A percentile compares a stretch with the other conserved stretches of the same genome.
Evolutionary conservation across 2,329 filamentous ascomycete species (phyloP).

Genomic region (Penicillium sumatraense): DNA sequence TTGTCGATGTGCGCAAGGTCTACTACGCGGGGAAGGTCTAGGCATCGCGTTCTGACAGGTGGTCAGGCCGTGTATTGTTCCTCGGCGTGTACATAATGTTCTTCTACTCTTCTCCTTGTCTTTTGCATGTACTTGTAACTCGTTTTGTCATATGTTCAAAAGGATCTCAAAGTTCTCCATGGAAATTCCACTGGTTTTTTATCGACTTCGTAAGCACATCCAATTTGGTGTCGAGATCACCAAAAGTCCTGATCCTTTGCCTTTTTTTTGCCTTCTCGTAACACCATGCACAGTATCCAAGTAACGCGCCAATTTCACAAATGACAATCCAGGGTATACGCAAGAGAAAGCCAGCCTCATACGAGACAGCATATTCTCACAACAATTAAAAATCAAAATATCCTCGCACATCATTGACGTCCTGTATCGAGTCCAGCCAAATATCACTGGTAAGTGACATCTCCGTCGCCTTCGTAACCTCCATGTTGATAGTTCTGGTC

Average conservation of each 20-base stretch:
- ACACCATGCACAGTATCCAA: constrained; percentile 3
- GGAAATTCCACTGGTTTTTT: neutral
- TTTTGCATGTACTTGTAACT: constrained; percentile 38
- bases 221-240: neutral
- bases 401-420: neutral
- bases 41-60: constrained; percentile 15
- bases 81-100: constrained; percentile 32
- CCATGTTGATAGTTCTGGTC: constrained; percentile 24
- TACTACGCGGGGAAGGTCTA: constrained; percentile 85
- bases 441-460: constrained; percentile 33
- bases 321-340: constrained; percentile 25
- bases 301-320: constrained; percentile 10
- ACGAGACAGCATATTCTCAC: neutral
- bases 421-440: neutral
- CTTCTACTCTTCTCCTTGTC: constrained; percentile 25
- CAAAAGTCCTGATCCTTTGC: neutral
- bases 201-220: constrained; percentile 11
- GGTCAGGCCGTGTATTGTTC: constrained; percentile 18
- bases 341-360: constrained; percentile 5
- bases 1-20: constrained; percentile 94
- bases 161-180: constrained; percentile 20
- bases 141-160: constrained; percentile 16
- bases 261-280: neutral
- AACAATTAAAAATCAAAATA: neutral
- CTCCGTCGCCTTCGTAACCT: constrained; percentile 26